Conservation (phyloP, 2,329 filamentous ascomycete species). For the Sphaerulina musiva region DNA sequence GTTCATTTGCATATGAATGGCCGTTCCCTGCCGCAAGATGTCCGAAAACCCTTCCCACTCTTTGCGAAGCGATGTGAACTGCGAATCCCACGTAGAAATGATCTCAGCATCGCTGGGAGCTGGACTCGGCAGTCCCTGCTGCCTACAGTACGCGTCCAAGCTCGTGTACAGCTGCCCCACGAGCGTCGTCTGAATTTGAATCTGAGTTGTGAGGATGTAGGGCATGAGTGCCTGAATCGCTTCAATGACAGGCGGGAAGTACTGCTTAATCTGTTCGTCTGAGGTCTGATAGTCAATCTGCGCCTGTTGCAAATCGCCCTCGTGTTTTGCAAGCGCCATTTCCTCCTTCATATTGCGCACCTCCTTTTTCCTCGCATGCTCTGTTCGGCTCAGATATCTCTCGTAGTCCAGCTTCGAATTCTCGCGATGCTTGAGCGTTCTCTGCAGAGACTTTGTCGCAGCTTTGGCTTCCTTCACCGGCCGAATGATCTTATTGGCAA, state of each 20-base stretch:
- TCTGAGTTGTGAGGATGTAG: conserved; percentile 61
- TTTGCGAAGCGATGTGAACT: conserved; percentile 57
- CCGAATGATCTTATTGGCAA: conserved; percentile 63
- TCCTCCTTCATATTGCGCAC: conserved; percentile 69
- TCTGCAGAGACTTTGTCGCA: conserved; percentile 64
- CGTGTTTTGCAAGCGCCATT: conserved; percentile 60
- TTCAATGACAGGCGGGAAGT: conserved; percentile 63
- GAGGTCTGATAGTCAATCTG: conserved; percentile 64
- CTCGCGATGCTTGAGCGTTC: conserved; percentile 78
- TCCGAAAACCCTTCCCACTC: conserved; percentile 59
- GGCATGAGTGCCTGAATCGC: conserved; percentile 69
- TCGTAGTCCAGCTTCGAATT: conserved; percentile 79
- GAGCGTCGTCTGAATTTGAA: conserved; percentile 70
- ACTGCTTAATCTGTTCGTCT: conserved; percentile 65
- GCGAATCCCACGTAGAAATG: conserved; percentile 57
- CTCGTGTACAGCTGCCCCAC: conserved; percentile 73
- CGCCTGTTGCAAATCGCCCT: conserved; percentile 61
- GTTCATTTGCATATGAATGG: conserved; percentile 52
- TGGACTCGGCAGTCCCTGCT: conserved; percentile 63
- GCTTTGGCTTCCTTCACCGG: conserved; percentile 65
- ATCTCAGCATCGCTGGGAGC: conserved; percentile 67
- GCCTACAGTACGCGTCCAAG: conserved; percentile 65
- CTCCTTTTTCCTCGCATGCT: conserved; percentile 62
- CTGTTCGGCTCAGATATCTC: conserved; percentile 64
- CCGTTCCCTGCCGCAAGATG: conserved; percentile 61